These are phyloP conservation scores for Xylaria sp. DNA, from an alignment of 2,329 filamentous ascomycete species.

Conservation along the genomic window DNA sequence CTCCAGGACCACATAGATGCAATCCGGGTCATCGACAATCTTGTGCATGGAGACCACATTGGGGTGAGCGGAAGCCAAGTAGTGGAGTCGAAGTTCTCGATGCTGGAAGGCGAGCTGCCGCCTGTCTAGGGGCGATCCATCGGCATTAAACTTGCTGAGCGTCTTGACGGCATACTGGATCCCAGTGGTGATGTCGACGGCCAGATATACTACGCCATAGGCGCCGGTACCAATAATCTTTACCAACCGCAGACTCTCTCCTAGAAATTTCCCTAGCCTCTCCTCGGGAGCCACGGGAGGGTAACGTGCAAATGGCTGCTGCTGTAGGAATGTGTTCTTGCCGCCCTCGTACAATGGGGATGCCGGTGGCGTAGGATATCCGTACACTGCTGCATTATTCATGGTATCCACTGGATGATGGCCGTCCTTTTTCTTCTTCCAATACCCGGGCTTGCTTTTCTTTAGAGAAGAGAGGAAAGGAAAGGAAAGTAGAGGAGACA, in stretches of 20 bases:
- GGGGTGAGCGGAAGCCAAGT: slow-evolving; percentile 85
- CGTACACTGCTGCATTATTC: slow-evolving; percentile 68
- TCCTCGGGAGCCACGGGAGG: slow-evolving; percentile 79
- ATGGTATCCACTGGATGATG: slow-evolving; percentile 58
- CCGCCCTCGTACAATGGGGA: slow-evolving; percentile 65
- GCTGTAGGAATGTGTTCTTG: slow-evolving; percentile 58
- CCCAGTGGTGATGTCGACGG: slow-evolving; percentile 83
- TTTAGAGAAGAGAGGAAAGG: slow-evolving; percentile 47
- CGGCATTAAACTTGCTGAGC: slow-evolving; percentile 86
- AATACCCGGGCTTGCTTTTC: slow-evolving; percentile 38
- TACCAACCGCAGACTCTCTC: slow-evolving; percentile 83
- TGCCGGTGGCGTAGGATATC: slow-evolving; percentile 68
- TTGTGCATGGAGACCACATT: slow-evolving; percentile 95
- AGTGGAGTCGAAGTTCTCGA: slow-evolving; percentile 91
- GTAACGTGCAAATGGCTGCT: slow-evolving; percentile 57
- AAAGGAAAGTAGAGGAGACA: slow-evolving; percentile 46
- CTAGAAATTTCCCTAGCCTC: slow-evolving; percentile 84
- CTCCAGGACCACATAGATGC: slow-evolving; percentile 95
- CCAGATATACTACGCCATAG: slow-evolving; percentile 95
- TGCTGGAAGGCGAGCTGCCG: slow-evolving; percentile 92
- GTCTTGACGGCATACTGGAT: slow-evolving; percentile 95
- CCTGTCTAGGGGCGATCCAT: slow-evolving; percentile 77
- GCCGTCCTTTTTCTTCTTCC: slow-evolving; percentile 46
- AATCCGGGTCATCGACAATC: slow-evolving; percentile 91
- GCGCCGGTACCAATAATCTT: slow-evolving; percentile 91